Conservation (phyloP, 2,329 filamentous ascomycete species). For the Claviceps fusiformis region DNA sequence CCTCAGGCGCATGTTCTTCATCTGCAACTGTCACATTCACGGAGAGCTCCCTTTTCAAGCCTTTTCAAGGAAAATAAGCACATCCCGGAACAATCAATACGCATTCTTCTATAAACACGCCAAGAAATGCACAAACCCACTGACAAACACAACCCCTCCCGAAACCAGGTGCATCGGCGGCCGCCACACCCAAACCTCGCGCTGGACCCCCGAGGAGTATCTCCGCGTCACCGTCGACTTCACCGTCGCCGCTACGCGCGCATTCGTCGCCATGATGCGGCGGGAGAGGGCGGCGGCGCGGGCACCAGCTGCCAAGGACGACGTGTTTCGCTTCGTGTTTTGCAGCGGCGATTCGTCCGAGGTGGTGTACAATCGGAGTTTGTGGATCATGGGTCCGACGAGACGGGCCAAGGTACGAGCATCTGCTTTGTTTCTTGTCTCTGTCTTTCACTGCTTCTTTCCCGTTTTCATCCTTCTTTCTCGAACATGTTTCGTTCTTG, state of each 20-base stretch:
- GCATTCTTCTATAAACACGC: no score
- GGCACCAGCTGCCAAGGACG: background rate
- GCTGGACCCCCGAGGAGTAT: conserved; percentile 3
- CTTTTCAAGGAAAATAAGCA: no score
- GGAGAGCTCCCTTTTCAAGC: no score
- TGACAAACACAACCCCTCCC: background rate
- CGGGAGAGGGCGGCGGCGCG: background rate
- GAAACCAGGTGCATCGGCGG: conserved; percentile 2
- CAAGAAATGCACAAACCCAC: no score
- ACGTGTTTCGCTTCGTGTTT: background rate
- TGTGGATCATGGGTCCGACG: conserved; percentile 4
- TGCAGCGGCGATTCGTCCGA: conserved; percentile 1
- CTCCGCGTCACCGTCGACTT: conserved; percentile 1
- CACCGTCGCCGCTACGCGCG: background rate
- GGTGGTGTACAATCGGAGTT: conserved; percentile 2
- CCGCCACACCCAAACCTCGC: background rate
- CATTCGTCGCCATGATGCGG: background rate
- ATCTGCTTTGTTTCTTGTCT: no score
- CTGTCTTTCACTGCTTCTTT: background rate
- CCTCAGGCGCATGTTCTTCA: no score
- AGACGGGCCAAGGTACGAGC: conserved; percentile 2
- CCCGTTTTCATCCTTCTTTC: background rate
- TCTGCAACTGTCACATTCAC: no score
- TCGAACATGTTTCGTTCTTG: no score
- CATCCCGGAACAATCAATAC: no score